A percentile compares a stretch with the other conserved stretches of the same genome.
Evolutionary conservation across 177 flowering plant genomes (phyloP).

Genomic region (Vitis hybrid): DNA sequence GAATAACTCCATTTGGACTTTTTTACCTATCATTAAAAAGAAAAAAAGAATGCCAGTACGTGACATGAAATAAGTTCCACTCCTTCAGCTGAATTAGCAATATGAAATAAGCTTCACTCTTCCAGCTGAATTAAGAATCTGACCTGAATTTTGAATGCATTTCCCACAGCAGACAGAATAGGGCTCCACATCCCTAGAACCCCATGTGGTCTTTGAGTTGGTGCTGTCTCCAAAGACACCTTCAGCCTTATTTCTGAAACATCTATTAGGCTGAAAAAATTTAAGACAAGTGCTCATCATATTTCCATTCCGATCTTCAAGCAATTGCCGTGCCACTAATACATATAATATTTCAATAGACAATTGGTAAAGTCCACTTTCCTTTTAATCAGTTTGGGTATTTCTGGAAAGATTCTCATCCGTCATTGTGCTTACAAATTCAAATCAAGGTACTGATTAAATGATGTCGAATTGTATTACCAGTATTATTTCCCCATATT

Average conservation of each 20-base stretch:
- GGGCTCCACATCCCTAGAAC: slow-evolving; percentile 97
- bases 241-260: slow-evolving; percentile 87
- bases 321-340: neutral
- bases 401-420: no score
- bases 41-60: no score
- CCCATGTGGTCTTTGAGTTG: slow-evolving; percentile 87
- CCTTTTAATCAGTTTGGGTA: no score
- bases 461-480: no score
- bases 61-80: no score
- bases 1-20: no score
- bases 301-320: neutral
- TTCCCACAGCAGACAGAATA: slow-evolving; percentile 88
- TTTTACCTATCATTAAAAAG: no score
- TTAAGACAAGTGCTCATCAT: neutral
- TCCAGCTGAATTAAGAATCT: slow-evolving; percentile 5
- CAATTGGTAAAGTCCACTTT: no score
- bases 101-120: neutral
- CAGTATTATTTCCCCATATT: no score
- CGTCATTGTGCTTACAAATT: no score
- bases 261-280: slow-evolving; percentile 79
- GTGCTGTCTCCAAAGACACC: slow-evolving; percentile 79
- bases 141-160: slow-evolving; percentile 95
- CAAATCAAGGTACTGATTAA: no score
- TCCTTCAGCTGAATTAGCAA: neutral
- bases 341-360: neutral